These are phyloP conservation scores for Mimosa pudica DNA, from an alignment of 306 rosid genomes.

Conservation along the genomic window DNA sequence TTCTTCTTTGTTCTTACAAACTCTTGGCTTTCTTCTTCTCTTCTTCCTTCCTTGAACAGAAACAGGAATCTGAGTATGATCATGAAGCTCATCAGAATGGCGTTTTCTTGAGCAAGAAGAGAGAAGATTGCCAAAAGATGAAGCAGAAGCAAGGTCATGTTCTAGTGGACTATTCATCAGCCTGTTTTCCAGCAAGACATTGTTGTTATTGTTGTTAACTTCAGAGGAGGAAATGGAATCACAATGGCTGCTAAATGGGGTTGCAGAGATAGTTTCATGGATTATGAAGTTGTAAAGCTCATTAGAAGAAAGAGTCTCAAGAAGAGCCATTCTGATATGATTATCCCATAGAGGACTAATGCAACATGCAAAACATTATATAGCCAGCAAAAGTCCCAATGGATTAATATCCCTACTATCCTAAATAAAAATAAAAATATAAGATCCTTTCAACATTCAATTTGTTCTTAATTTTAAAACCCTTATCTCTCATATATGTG, in stretches of 20 bases:
- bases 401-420: not conserved
- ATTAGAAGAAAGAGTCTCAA: constrained; percentile 62
- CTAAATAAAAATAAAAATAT: too few relatives aligned
- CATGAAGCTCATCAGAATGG: constrained; percentile 22
- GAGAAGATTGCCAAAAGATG: not conserved
- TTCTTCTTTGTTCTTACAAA: constrained; percentile 84
- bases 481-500: too few relatives aligned
- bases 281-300: constrained; percentile 72
- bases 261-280: constrained; percentile 80
- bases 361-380: constrained; percentile 37
- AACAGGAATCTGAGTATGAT: constrained; percentile 26
- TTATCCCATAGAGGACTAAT: not conserved
- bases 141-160: constrained; percentile 26
- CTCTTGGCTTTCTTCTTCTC: constrained; percentile 76
- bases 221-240: constrained; percentile 33
- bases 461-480: too few relatives aligned
- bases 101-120: constrained; percentile 30
- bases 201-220: constrained; percentile 6
- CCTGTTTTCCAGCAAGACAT: constrained; percentile 35
- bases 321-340: constrained; percentile 50
- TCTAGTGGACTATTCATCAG: constrained; percentile 29
- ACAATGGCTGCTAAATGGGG: constrained; percentile 52
- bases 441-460: too few relatives aligned
- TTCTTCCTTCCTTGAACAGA: constrained; percentile 52
- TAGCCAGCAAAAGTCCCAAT: constrained; percentile 29